Percentiles rank a stretch among this genome's conserved stretches.
Evolutionary conservation across 2,329 filamentous ascomycete species (phyloP).

Genomic region (Fusarium dlaminii): DNA sequence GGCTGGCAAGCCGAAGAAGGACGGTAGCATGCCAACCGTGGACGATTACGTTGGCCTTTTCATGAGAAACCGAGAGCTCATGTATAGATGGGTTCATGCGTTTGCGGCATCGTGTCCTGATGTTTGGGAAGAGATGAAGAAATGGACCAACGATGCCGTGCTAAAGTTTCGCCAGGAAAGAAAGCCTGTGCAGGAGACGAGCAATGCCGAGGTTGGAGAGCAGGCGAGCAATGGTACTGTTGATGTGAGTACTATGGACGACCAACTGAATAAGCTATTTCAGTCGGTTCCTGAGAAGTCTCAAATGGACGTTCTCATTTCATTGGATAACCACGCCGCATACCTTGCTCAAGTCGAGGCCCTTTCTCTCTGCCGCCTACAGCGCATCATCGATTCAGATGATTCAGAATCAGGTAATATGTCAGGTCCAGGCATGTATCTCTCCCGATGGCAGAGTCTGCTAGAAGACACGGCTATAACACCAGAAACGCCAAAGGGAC

Average conservation of each 20-base stretch:
- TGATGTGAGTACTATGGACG: constrained; percentile 50
- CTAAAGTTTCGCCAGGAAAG: constrained; percentile 60
- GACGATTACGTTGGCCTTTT: constrained; percentile 77
- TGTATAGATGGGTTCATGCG: constrained; percentile 78
- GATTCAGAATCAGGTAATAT: constrained; percentile 47
- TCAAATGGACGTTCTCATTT: constrained; percentile 56
- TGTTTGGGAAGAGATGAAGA: constrained; percentile 67
- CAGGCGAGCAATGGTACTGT: constrained; percentile 8
- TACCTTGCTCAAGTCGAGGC: constrained; percentile 67
- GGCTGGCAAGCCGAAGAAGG: constrained; percentile 57
- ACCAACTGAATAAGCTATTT: constrained; percentile 55
- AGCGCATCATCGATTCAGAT: constrained; percentile 61
- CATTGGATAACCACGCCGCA: constrained; percentile 67
- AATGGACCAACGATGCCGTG: constrained; percentile 68
- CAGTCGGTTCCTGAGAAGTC: constrained; percentile 57
- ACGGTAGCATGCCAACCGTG: constrained; percentile 62
- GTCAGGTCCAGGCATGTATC: constrained; percentile 75
- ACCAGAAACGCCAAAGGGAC: constrained; percentile 62
- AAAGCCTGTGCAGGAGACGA: background rate
- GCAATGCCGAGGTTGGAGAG: background rate
- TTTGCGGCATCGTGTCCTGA: constrained; percentile 74
- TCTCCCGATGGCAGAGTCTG: constrained; percentile 76
- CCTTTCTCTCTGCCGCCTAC: constrained; percentile 65
- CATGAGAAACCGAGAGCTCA: constrained; percentile 67
- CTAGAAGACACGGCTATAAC: constrained; percentile 76